These are phyloP conservation scores for Laburnicola sp. DNA, from an alignment of 2,329 filamentous ascomycete species.

Conservation along the genomic window DNA sequence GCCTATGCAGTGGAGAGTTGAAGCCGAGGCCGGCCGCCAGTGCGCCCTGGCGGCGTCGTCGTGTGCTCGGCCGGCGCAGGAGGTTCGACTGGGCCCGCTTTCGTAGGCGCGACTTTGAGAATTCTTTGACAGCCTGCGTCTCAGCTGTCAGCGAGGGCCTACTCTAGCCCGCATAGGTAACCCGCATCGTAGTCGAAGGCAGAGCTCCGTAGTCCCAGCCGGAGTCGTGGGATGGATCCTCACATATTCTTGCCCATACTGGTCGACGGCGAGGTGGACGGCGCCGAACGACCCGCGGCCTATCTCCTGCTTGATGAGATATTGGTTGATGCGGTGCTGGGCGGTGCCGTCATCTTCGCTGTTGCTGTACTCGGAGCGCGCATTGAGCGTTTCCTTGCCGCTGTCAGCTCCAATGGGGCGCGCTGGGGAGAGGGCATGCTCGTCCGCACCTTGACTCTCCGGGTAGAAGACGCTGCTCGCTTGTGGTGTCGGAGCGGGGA, in stretches of 20 bases:
- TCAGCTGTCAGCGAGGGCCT: constrained; percentile 34
- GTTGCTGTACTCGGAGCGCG: constrained; percentile 81
- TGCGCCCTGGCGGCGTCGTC: constrained; percentile 57
- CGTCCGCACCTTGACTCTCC: constrained; percentile 63
- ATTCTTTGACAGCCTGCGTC: constrained; percentile 87
- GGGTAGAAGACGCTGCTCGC: constrained; percentile 62
- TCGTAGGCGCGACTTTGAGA: constrained; percentile 87
- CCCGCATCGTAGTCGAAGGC: constrained; percentile 25
- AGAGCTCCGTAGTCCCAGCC: constrained; percentile 8
- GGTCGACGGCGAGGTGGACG: constrained; percentile 86
- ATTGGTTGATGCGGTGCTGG: constrained; percentile 91
- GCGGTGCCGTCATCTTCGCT: constrained; percentile 80
- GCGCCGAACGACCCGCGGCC: constrained; percentile 95
- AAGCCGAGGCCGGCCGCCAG: constrained; percentile 58
- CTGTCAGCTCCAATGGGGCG: neutral
- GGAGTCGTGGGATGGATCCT: constrained; percentile 45
- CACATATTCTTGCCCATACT: constrained; percentile 92
- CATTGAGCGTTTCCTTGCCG: constrained; percentile 85
- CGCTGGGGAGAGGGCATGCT: neutral
- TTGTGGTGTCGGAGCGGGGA: constrained; percentile 68
- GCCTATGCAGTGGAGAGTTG: constrained; percentile 66
- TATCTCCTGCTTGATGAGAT: constrained; percentile 91
- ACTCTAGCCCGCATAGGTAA: constrained; percentile 23
- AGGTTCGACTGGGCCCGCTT: constrained; percentile 91
- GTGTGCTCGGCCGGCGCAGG: constrained; percentile 65